Base-by-base conservation (phyloP, 352 stramenopile species). In the Thraustochytrium sp. region DNA sequence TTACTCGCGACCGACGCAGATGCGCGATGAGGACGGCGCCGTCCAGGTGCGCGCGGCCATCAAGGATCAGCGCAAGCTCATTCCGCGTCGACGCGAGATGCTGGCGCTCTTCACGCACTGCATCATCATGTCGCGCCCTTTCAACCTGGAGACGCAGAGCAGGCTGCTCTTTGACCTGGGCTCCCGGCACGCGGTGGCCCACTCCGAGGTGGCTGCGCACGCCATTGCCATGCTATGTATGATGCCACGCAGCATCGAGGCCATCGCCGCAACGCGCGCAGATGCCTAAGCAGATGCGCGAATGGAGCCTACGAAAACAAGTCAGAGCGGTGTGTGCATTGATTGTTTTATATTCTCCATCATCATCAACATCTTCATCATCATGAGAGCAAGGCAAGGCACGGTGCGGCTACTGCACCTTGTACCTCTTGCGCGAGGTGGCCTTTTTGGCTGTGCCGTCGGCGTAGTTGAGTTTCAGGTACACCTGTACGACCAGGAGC, bases 391-490 rank as follows among this genome's bases (percentile, higher is more conserved):
- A n/a, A n/a, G n/a, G n/a, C n/a, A n/a, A n/a, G n/a, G n/a, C n/a
- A n/a, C n/a, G n/a, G n/a, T n/a, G n/a, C n/a, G n/a, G n/a, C 31
- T 77, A 54, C 16, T 74, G 11, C 0, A 77, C 31, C 1, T 77
- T 77, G 46, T 77, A 77, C 51, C 75, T 80, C 29, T 80, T 80
- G 0, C n/a, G 4, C 3, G 3, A 36, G 18, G 29, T 68, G 0
- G 38, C 68, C 16, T 42, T 4, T 29, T 80, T 80, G 63, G 68
- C 68, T 11, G 44, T 68, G 42, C 26, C 26, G n/a, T 62, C 51
- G 13, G 29, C 44, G n/a, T 80, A 80, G 68, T 80, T 51, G n/a
- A 80, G 68, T 31, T 80, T 80, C 42, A 80, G 68, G 23, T 80
- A 40, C 5, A 68, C 44, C 31, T 80, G 68, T 4, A n/a, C 26